Percentiles rank a stretch among this genome's conserved stretches.
phyloP scores from a whole-genome alignment of 179 eudicot species.

The Camellia oleifera region DNA sequence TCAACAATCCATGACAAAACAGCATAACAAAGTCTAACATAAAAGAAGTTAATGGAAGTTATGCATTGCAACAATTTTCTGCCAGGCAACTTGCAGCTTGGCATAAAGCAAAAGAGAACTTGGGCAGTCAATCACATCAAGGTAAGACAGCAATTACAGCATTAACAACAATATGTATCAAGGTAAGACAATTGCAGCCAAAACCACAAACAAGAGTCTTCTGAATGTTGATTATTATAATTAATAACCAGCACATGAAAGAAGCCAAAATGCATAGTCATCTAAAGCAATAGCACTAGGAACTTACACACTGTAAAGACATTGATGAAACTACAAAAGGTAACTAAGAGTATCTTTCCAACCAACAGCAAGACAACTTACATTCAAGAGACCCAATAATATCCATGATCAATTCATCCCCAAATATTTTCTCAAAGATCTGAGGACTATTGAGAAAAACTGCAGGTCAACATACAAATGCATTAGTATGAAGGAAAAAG shows the following conservation, averaged over 20 bases:
- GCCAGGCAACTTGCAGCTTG: not conserved
- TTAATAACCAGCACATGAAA: not conserved
- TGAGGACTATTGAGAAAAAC: conserved; percentile 81
- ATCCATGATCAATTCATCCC: conserved; percentile 89
- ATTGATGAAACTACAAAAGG: not conserved
- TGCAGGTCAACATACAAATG: conserved; percentile 42
- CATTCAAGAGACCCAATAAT: conserved; percentile 89
- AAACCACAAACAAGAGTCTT: not conserved
- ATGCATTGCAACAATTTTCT: not conserved
- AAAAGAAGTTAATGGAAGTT: not conserved
- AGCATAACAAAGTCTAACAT: not conserved
- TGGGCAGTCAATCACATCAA: not conserved
- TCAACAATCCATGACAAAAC: not conserved
- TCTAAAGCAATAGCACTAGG: not conserved
- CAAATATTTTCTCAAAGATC: conserved; percentile 83
- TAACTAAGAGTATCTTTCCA: conserved; percentile 3
- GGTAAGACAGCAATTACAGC: not conserved
- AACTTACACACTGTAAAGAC: not conserved
- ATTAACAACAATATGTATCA: not conserved
- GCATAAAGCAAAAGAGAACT: not conserved
- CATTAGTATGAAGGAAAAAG: conserved; percentile 8
- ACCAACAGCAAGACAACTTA: conserved; percentile 41
- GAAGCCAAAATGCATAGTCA: not conserved
- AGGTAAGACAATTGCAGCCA: not conserved
- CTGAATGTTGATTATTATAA: not conserved